These are phyloP conservation scores for Monoraphidium neglectum DNA, from an alignment of 139 green algal species.

Conservation along the genomic window DNA sequence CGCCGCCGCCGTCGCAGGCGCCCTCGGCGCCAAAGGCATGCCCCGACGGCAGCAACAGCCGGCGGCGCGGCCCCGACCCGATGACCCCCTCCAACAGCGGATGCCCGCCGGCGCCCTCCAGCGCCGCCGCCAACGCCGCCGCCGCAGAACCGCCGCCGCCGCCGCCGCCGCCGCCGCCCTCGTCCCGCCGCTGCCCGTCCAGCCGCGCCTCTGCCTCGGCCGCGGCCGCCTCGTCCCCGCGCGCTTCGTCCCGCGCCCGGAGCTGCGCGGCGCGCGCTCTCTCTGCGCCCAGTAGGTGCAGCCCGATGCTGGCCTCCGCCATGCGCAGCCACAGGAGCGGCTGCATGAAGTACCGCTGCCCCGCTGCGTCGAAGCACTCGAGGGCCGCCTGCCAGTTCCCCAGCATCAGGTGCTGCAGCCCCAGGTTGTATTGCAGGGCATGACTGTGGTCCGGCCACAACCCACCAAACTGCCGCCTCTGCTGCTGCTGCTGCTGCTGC, in stretches of 20 bases:
- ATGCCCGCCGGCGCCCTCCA: neutral
- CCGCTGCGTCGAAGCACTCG: constrained; percentile 34
- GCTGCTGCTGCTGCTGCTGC: too few species aligned
- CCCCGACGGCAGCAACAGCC: neutral
- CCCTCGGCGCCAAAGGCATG: neutral
- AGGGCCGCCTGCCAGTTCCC: constrained; percentile 22
- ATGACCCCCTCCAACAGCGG: constrained; percentile 11
- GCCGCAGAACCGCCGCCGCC: neutral
- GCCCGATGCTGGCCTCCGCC: constrained; percentile 30
- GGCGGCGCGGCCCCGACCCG: neutral
- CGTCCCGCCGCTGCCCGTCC: neutral
- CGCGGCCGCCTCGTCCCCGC: neutral
- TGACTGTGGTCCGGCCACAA: constrained; percentile 3
- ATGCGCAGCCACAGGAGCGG: constrained; percentile 37
- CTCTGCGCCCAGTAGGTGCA: constrained; percentile 17
- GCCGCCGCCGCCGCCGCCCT: neutral
- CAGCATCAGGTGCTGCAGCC: constrained; percentile 50
- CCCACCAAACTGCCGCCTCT: neutral
- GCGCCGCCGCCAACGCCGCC: neutral
- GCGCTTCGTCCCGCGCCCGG: neutral
- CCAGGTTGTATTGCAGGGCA: constrained; percentile 41
- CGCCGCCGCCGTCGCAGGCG: neutral
- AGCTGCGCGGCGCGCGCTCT: constrained; percentile 26
- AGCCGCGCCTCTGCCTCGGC: neutral
- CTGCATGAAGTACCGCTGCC: constrained; percentile 18